These are phyloP conservation scores for Penicillium sp. DNA, from an alignment of 2,329 filamentous ascomycete genomes.

Conservation along the genomic window DNA sequence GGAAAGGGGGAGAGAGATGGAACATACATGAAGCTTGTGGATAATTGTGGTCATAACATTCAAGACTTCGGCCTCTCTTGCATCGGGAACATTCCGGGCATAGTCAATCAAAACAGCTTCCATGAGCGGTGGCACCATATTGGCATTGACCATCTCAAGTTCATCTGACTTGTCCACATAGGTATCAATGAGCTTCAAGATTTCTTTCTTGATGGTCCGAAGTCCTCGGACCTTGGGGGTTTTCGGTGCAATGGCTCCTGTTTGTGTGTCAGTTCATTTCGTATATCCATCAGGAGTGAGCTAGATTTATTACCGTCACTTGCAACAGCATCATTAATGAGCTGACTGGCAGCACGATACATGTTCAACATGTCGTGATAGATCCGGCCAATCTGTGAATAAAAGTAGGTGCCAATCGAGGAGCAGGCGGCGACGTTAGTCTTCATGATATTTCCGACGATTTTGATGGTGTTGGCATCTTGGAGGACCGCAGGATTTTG, in stretches of 20 bases:
- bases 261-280: constrained; percentile 17
- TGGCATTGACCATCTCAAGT: constrained; percentile 83
- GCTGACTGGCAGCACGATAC: constrained; percentile 94
- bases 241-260: constrained; percentile 89
- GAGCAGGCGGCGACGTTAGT: constrained; percentile 98
- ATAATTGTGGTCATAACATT: constrained; percentile 98
- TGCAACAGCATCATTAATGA: constrained; percentile 90
- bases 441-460: constrained; percentile 99
- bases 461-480: constrained; percentile 92
- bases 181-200: constrained; percentile 94
- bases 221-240: constrained; percentile 94
- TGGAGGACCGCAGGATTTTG: constrained; percentile 82
- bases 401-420: constrained; percentile 95
- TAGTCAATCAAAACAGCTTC: constrained; percentile 95
- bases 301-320: constrained; percentile 65
- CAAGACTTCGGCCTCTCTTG: constrained; percentile 91
- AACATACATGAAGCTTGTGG: constrained; percentile 87
- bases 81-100: constrained; percentile 93
- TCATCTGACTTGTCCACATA: constrained; percentile 99
- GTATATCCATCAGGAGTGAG: neutral
- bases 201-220: constrained; percentile 98
- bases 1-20: neutral
- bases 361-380: constrained; percentile 99
- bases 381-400: constrained; percentile 94
- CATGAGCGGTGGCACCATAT: constrained; percentile 92